phyloP scores from a whole-genome alignment of 1,284 basidiomycete genomes.

The Coniophora puteana region DNA sequence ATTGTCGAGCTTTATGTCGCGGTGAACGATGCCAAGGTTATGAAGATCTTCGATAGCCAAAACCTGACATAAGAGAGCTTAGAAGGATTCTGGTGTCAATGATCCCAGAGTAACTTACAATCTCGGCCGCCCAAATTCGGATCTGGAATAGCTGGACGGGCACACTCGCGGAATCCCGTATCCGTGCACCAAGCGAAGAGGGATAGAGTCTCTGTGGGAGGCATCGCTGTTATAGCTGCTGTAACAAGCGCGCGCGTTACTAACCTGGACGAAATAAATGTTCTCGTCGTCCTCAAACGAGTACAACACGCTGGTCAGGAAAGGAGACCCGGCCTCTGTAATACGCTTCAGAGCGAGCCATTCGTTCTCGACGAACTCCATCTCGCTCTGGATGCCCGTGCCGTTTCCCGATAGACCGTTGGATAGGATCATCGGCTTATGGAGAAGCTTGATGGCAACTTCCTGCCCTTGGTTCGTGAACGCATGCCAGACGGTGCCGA shows the following conservation, averaged over 20 bases:
- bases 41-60: background rate
- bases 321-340: slow-evolving; percentile 4
- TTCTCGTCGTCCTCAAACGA: slow-evolving; percentile 9
- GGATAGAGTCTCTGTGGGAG: background rate
- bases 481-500: slow-evolving; percentile 4
- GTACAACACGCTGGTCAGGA: slow-evolving; percentile 10
- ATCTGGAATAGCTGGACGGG: slow-evolving; percentile 8
- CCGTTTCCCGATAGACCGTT: no score
- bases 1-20: background rate
- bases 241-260: background rate
- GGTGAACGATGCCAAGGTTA: background rate
- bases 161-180: background rate
- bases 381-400: no score
- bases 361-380: background rate
- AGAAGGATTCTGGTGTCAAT: background rate
- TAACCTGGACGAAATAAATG: slow-evolving; percentile 12
- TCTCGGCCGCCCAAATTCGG: background rate
- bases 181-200: background rate
- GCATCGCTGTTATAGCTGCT: background rate
- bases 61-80: background rate
- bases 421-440: slow-evolving; percentile 1
- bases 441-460: slow-evolving; percentile 8
- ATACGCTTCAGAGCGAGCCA: background rate
- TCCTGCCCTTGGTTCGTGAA: background rate
- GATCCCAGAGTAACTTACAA: background rate